Conservation (phyloP, 768 basidiomycete species). For the Brasilioporus rufonigricans region DNA sequence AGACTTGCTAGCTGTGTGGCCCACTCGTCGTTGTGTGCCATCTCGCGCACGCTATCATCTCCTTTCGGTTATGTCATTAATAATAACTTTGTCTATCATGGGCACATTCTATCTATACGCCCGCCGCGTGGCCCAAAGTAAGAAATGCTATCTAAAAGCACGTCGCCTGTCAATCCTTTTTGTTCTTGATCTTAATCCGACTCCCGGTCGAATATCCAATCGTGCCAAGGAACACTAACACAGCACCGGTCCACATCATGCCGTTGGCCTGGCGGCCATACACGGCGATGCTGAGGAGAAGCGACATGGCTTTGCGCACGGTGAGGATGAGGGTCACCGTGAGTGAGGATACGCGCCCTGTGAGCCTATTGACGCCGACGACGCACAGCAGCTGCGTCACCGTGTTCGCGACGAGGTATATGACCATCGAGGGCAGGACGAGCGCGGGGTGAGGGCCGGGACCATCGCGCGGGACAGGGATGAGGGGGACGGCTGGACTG, state of each 20-base stretch:
- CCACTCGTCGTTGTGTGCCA: not conserved
- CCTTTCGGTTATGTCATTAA: not conserved
- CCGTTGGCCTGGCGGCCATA: constrained; percentile 39
- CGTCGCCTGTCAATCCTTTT: constrained; percentile 19
- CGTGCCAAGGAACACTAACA: constrained; percentile 68
- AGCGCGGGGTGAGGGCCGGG: too few species aligned
- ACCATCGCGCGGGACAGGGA: not conserved
- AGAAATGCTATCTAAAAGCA: not conserved
- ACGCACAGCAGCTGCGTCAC: constrained; percentile 83
- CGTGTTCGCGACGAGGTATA: constrained; percentile 73
- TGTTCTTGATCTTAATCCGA: constrained; percentile 17
- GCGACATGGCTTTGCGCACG: constrained; percentile 76
- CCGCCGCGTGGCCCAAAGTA: not conserved
- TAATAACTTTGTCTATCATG: constrained; percentile 19
- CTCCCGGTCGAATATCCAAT: constrained; percentile 55
- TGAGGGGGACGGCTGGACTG: constrained; percentile 15
- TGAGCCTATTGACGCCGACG: constrained; percentile 83
- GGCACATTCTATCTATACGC: not conserved
- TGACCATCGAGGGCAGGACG: constrained; percentile 54
- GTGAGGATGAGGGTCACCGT: constrained; percentile 79
- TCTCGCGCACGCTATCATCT: not conserved
- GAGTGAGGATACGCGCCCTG: constrained; percentile 68
- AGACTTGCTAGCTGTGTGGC: not conserved
- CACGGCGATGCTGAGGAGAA: constrained; percentile 64
- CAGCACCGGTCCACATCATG: constrained; percentile 70